phyloP scores from a whole-genome alignment of 176 grass and related monocot species.

The Ampelocalamus luodianensis region DNA sequence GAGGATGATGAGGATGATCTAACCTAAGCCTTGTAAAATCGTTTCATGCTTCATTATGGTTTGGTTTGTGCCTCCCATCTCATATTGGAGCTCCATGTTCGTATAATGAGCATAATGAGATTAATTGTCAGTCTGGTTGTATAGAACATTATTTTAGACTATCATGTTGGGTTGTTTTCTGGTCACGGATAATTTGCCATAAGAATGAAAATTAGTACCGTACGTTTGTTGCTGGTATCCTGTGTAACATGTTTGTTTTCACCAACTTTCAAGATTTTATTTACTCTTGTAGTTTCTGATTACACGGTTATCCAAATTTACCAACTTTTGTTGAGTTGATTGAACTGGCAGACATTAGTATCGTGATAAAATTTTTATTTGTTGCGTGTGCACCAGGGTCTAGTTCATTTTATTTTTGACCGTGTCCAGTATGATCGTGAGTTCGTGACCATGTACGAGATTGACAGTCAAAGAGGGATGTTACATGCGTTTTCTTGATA shows the following conservation, averaged over 20 bases:
- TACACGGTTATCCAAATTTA: neutral
- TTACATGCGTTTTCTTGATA: too few relatives aligned
- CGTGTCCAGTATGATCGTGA: neutral
- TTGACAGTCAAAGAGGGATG: too few relatives aligned
- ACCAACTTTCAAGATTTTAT: neutral
- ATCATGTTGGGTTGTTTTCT: constrained; percentile 16
- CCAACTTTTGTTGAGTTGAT: neutral
- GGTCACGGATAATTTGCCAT: constrained; percentile 10
- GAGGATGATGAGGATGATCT: constrained; percentile 96
- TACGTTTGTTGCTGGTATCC: constrained; percentile 24
- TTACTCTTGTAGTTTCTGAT: neutral
- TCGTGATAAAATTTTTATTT: neutral
- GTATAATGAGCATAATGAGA: constrained; percentile 35
- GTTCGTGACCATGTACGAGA: neutral
- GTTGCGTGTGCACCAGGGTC: neutral
- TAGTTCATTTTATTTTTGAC: neutral
- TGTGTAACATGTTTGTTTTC: neutral
- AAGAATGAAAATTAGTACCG: constrained; percentile 5
- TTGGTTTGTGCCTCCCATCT: constrained; percentile 40
- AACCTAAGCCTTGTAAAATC: constrained; percentile 59
- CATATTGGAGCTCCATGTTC: constrained; percentile 40
- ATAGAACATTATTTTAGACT: constrained; percentile 37
- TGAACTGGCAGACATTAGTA: neutral
- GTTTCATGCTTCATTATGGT: constrained; percentile 21
- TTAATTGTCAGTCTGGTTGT: constrained; percentile 33